Conservation (phyloP, 345 rosid species). For the Turnera subulata region DNA sequence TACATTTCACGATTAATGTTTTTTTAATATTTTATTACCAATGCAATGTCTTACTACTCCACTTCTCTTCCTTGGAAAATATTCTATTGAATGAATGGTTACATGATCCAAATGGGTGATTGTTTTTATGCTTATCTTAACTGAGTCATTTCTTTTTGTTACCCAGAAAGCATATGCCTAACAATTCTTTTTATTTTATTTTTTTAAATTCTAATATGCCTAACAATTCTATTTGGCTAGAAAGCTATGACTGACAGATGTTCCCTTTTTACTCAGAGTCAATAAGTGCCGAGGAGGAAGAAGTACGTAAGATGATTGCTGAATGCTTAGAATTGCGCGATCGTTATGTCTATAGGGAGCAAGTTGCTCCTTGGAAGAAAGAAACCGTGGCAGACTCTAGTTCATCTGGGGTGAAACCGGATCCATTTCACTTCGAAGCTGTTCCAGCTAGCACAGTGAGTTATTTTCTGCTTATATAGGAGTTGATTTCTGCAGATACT, state of each 20-base stretch:
- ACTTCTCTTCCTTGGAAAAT: too few relatives aligned
- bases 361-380: conserved; percentile 43
- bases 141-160: too few relatives aligned
- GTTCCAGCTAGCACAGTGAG: conserved; percentile 42
- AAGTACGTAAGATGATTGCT: conserved; percentile 44
- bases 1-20: background rate
- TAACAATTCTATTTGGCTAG: background rate
- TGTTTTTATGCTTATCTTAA: too few relatives aligned
- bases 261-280: conserved; percentile 24
- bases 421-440: conserved; percentile 41
- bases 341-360: conserved; percentile 38
- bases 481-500: conserved; percentile 1
- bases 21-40: background rate
- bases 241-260: too few relatives aligned
- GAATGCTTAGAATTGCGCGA: conserved; percentile 46
- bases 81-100: too few relatives aligned
- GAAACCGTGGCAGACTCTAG: conserved; percentile 19
- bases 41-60: too few relatives aligned
- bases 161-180: too few relatives aligned
- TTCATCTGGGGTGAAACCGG: conserved; percentile 17
- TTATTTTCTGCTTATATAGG: conserved; percentile 15
- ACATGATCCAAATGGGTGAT: too few relatives aligned
- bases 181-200: too few relatives aligned
- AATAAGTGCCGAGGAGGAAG: conserved; percentile 41
- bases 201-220: too few relatives aligned